Evolutionary conservation across 805 yeast genomes (phyloP), one percentile per base, ranked within the genome.

Genomic region (Naumovozyma baii): DNA sequence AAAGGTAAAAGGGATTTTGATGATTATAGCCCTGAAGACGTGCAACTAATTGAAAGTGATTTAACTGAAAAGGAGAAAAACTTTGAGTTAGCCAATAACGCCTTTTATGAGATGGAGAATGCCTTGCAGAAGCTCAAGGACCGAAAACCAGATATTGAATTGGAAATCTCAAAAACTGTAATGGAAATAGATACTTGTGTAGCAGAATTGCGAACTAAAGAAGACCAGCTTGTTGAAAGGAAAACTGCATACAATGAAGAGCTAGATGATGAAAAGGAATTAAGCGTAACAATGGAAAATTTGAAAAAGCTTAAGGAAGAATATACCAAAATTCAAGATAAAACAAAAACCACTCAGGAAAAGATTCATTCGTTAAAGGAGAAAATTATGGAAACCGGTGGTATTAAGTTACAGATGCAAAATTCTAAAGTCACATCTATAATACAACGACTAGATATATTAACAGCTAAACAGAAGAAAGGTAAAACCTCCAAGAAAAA

Each of bases 381-480:
- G 41, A 72, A 78, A 53, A 85, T 92, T 31, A 76, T 88, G 83
- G 80, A 83, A 37, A 80, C 85, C 39, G 99, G 99, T 39, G 99
- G 99, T 44, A 80, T 83, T 7, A 78, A 78, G 45, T 67, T 92
- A 46, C 76, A 84, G 41, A 59, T 83, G 44, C 96, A 87, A 51
- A 81, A 77, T 44, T 74, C 94, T 1, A 82, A 78, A 52, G 95
- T 92, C 7, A 87, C 78, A 50, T 81, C 94, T 1, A 67, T 82
- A 26, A 66, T 68, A 33, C 83, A 82, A 49, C 73, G 76, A 51
- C 72, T 83, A 20, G 83, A 78, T 39, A 72, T 80, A 15, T 57
- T 77, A 12, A 66, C 63, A 28, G 74, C 74, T 33, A 77, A 76
- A 49, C 68, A 77, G 12, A 68, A 79, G 4, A 72, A 71, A 22